Percentiles rank a stretch among this genome's conserved stretches.
These are phyloP conservation scores for Jamesozyma spencerorum DNA, from an alignment of 805 yeast genomes.

Conservation along the genomic window DNA sequence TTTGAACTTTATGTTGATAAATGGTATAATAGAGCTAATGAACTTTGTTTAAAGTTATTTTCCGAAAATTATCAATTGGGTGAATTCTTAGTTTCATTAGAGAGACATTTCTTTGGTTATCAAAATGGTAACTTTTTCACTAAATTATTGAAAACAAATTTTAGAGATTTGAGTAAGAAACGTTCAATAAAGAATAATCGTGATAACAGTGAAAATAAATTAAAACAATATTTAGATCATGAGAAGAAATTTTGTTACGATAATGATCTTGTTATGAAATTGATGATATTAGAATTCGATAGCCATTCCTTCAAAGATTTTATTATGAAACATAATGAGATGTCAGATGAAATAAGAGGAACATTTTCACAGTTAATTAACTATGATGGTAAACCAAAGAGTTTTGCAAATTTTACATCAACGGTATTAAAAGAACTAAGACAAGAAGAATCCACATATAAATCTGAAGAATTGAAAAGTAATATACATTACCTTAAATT, in stretches of 20 bases:
- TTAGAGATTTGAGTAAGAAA: slow-evolving; percentile 18
- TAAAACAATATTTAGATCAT: slow-evolving; percentile 27
- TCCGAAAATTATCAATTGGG: slow-evolving; percentile 51
- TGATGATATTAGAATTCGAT: slow-evolving; percentile 34
- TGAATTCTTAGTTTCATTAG: slow-evolving; percentile 40
- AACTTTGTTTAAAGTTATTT: slow-evolving; percentile 45
- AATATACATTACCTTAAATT: slow-evolving; percentile 44
- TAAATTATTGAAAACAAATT: slow-evolving; percentile 16
- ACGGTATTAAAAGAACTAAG: neutral
- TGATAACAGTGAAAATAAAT: slow-evolving; percentile 10
- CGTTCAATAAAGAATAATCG: slow-evolving; percentile 24
- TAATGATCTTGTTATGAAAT: slow-evolving; percentile 19
- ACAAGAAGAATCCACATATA: neutral
- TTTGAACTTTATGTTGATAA: slow-evolving; percentile 47
- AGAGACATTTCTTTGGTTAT: slow-evolving; percentile 43
- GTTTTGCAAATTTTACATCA: neutral
- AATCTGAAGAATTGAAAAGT: slow-evolving; percentile 14
- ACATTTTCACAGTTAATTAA: slow-evolving; percentile 1
- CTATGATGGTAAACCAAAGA: neutral
- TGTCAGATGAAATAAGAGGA: neutral
- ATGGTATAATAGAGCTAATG: slow-evolving; percentile 63
- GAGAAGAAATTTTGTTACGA: slow-evolving; percentile 5
- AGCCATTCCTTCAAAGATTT: slow-evolving; percentile 20
- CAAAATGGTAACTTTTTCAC: slow-evolving; percentile 21
- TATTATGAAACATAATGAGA: slow-evolving; percentile 11